Evolutionary conservation across 495 filamentous ascomycete species (phyloP), one percentile per base, ranked within the genome.

Genomic region (Aspergillus diversus): DNA sequence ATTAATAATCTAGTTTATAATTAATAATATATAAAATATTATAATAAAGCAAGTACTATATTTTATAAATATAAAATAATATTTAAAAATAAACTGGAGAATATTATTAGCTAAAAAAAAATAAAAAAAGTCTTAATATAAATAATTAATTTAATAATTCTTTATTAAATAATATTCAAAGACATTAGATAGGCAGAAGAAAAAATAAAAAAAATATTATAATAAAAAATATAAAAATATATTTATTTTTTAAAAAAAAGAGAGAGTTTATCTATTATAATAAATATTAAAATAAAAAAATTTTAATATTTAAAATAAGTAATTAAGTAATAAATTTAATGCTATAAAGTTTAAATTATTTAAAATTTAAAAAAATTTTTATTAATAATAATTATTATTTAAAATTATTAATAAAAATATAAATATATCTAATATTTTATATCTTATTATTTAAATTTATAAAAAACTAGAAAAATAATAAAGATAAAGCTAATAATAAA

Each of bases 271-370:
- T 27, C 2, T 43, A 57, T 43, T 42, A 16, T 42, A 21, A 57
- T 8, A 42, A 43, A 43, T 42, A 31, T 7, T 31, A 53, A 53
- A 52, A 52, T 52, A 52, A 27, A 27, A 16, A 52, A 52, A 17
- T 7, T 16, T 3, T 11, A 8, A 52, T 3, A 11, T 21, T 52
- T 52, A 52, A 27, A 31, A 52, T 17, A 52, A 5, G 31, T 21
- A 42, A 43, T 57, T 42, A 8, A 42, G 5, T 53, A 31, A 53
- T 39, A 39, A 39, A 39, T 4, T 39, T 39, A 39, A 13, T 31
- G 32, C 1, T 31, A 27, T 27, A 27, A 27, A 27, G 21, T 27
- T 27, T 27, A 27, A 2, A 27, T 27, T 27, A 27, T 27, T 27
- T 27, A 27, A 27, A 27, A 27, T 27, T 1, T 27, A 27, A 27